A percentile compares a stretch with the other conserved stretches of the same genome.
phyloP scores from a whole-genome alignment of 148 eudicot genomes.

The Vaccinium darrowii region DNA sequence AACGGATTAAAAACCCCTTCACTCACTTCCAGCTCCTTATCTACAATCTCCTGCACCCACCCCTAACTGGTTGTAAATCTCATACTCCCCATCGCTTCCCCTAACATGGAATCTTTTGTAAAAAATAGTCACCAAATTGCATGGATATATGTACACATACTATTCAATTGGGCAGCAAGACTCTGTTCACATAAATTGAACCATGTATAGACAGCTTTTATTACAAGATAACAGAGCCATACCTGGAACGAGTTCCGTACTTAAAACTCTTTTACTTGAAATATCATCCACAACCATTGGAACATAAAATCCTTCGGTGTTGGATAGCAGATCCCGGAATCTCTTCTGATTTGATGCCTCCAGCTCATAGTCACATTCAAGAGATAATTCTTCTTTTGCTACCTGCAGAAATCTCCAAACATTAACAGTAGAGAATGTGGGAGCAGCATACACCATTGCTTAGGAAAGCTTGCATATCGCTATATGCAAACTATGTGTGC shows the following conservation, averaged over 20 bases:
- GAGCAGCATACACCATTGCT: constrained; percentile 7
- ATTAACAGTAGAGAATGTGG: background rate
- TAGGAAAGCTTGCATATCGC: background rate
- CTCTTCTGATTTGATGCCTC: constrained; percentile 74
- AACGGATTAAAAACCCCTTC: too few species aligned
- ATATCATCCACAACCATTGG: constrained; percentile 78
- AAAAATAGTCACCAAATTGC: background rate
- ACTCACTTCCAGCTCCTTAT: too few species aligned
- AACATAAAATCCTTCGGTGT: constrained; percentile 72
- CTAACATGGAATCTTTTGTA: background rate
- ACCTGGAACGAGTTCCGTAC: constrained; percentile 88
- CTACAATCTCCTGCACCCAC: too few species aligned
- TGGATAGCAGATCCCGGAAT: constrained; percentile 52
- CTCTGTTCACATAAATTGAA: background rate
- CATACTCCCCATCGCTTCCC: too few species aligned
- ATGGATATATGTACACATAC: background rate
- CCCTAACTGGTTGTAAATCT: too few species aligned
- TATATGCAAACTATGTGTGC: background rate
- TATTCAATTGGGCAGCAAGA: constrained; percentile 3
- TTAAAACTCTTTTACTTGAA: constrained; percentile 76
- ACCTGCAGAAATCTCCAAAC: constrained; percentile 46
- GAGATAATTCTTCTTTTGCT: constrained; percentile 95
- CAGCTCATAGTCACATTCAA: constrained; percentile 85
- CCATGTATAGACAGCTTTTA: background rate
- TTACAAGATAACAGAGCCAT: constrained; percentile 12